Evolutionary conservation across 805 yeast species (phyloP), one percentile per base, ranked within the genome.

Genomic region (Millerago galiae): DNA sequence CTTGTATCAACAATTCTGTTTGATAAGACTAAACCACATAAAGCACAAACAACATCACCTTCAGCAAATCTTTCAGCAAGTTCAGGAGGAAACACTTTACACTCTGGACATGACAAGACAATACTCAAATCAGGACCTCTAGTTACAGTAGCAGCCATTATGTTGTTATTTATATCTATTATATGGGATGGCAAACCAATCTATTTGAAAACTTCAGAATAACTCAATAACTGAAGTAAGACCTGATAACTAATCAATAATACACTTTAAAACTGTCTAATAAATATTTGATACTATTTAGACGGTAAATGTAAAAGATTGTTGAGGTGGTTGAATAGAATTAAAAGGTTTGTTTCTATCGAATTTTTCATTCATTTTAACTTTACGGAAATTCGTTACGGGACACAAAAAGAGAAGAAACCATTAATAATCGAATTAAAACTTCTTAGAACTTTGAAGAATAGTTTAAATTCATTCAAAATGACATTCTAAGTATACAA

Each of bases 31-130:
- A 93, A 70, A 3, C 99, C 99, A 70, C 99, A 93, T 48, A 89
- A 74, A 2, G 96, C 98, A 68, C 99, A 91, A n/a, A 91, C 96
- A 54, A 93, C 89, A 63, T 91, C 99, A 34, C 99, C 99, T 62
- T 91, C 98, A 53, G 95, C 84, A 58, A 90, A 95, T 53, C 97
- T 71, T 67, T 91, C 99, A 21, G 90, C 86, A 49, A 91, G 72
- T 57, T 91, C 95, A 4, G 99, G 99, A 12, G 99, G 99, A 57
- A 79, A 86, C 28, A 86, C 90, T 60, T 88, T 84, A 67, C 99
- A 91, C 59, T 91, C 99, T 2, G 98, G 98, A 61, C 99, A 91
- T 14, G 91, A 81, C 49, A 91, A 71, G 12, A 87, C 85, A 51
- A 91, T 89, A 61, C 88, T 91, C 59, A 91, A 72, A 66, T 91